These are phyloP conservation scores for Melaleuca quinquenervia DNA, from an alignment of 345 rosid species.

Conservation along the genomic window DNA sequence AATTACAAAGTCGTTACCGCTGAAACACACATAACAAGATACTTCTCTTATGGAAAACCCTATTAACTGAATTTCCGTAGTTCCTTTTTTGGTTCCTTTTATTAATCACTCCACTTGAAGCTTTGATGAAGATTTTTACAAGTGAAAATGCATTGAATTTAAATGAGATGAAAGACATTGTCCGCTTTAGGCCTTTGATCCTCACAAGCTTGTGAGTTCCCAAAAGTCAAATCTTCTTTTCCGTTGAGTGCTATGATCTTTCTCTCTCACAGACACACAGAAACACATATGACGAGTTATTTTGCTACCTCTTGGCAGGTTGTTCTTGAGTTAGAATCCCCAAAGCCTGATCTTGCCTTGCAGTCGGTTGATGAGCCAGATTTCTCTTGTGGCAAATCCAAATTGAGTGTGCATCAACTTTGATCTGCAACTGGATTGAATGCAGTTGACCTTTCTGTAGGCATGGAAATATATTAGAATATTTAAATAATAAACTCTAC, in stretches of 20 bases:
- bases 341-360: conserved; percentile 28
- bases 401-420: conserved; percentile 22
- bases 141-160: not conserved
- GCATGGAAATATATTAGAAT: not conserved
- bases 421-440: not conserved
- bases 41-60: not conserved
- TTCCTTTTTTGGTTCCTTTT: not conserved
- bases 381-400: conserved; percentile 47
- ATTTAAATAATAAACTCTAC: no score
- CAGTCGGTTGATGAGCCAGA: conserved; percentile 40
- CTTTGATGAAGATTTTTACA: not conserved
- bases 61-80: not conserved
- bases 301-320: conserved; percentile 25
- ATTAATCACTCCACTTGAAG: not conserved
- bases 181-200: not conserved
- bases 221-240: not conserved
- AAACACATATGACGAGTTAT: not conserved
- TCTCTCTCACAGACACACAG: not conserved
- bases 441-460: not conserved
- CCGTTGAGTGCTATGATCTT: not conserved
- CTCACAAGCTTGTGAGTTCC: not conserved
- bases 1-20: not conserved
- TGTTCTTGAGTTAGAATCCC: conserved; percentile 64
- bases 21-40: not conserved
- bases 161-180: accelerated